Evolutionary conservation across 306 rosid species (phyloP), one percentile per base, ranked within the genome.

Genomic region (Trichosanthes cucumerina): DNA sequence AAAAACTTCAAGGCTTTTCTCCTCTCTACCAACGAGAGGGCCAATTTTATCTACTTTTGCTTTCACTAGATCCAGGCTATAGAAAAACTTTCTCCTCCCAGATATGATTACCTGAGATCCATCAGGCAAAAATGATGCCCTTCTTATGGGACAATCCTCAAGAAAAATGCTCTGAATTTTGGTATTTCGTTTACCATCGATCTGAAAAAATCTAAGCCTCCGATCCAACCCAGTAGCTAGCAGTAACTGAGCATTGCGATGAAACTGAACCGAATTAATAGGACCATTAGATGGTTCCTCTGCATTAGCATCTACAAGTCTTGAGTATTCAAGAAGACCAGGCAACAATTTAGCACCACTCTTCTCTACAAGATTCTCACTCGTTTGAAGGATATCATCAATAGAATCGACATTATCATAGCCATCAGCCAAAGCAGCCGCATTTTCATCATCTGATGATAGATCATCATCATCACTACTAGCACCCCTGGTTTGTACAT

Each of bases 1-100:
- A 80, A 95, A 92, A 85, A 18, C 16, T 82, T 92, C 98, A 87
- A 95, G 80, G 89, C 98, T 95, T 83, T 91, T 92, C 85, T 95
- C 98, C 79, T 91, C 96, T 87, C 98, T 87, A 75, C 96, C 97
- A 76, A 95, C 92, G 44, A 95, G 88, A 44, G 98, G 98, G 43
- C 98, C 97, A 15, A 90, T 89, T 79, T 84, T 89, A 52, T 91
- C 96, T 75, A 91, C 88, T 76, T 73, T 85, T 54, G 96, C 96
- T 84, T 92, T 92, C 34, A 91, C 95, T 59, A 95, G 80, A 81
- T 95, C 98, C 57, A 92, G 88, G 80, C 88, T 81, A 72, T 95
- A 95, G 80, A 92, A 90, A 71, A 89, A 90, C 79, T 88, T 94
- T 59, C 98, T 87, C 85, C 97, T 92, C 77, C 97, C 97, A 1